Percentiles rank a stretch among this genome's conserved stretches.
Evolutionary conservation across 495 filamentous ascomycete species (phyloP).

Genomic region (Xylaria acuta): DNA sequence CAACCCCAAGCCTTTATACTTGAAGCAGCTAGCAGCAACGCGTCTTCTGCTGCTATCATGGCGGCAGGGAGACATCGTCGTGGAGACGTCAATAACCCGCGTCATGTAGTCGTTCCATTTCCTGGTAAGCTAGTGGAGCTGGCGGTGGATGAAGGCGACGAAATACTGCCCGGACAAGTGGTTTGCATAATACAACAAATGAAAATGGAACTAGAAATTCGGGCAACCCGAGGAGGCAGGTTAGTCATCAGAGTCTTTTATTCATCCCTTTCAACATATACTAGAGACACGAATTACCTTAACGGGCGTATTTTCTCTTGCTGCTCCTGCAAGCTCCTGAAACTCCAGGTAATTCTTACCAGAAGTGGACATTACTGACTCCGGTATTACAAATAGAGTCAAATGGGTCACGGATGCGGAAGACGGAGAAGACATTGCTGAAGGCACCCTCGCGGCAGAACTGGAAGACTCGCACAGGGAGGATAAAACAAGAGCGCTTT

Average conservation of each 20-base stretch:
- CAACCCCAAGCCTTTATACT: slow-evolving; percentile 49
- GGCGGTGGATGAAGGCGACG: slow-evolving; percentile 59
- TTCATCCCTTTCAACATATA: background rate
- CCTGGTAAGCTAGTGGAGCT: slow-evolving; percentile 66
- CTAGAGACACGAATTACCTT: background rate
- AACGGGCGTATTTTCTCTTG: background rate
- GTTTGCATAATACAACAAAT: slow-evolving; percentile 70
- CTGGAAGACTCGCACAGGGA: slow-evolving; percentile 44
- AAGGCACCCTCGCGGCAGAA: slow-evolving; percentile 62
- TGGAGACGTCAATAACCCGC: slow-evolving; percentile 56
- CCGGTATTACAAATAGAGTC: slow-evolving; percentile 31
- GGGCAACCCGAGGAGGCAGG: slow-evolving; percentile 53
- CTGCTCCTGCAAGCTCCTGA: background rate
- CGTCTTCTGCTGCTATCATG: slow-evolving; percentile 54
- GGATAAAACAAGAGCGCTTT: background rate
- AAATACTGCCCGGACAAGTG: slow-evolving; percentile 58
- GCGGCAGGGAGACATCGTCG: slow-evolving; percentile 55
- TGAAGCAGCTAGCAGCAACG: slow-evolving; percentile 54
- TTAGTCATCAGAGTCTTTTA: background rate
- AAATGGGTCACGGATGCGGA: slow-evolving; percentile 64
- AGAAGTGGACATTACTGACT: background rate
- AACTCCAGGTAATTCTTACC: background rate
- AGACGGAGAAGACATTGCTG: slow-evolving; percentile 66
- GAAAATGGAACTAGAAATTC: slow-evolving; percentile 71
- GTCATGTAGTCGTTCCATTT: slow-evolving; percentile 64